A percentile compares a stretch with the other conserved stretches of the same genome.
These are phyloP conservation scores for Petunia secreta DNA, from an alignment of 257 asterid genomes.

Conservation along the genomic window DNA sequence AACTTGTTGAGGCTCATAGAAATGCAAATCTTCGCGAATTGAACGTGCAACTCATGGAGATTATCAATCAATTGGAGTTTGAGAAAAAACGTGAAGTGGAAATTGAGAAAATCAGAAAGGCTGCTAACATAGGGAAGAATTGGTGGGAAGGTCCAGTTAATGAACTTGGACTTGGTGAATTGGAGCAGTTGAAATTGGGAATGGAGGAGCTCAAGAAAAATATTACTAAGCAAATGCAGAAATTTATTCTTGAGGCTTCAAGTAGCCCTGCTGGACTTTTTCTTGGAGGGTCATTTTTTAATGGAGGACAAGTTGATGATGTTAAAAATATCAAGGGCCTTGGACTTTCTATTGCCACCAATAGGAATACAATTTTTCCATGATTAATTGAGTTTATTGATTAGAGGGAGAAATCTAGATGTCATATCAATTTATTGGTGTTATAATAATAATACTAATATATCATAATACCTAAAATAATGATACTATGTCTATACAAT, in stretches of 20 bases:
- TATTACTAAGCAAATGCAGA: constrained; percentile 34
- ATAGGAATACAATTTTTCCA: constrained; percentile 32
- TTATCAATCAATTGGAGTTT: constrained; percentile 35
- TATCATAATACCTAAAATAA: not conserved
- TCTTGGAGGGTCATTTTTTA: constrained; percentile 30
- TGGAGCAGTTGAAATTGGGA: constrained; percentile 45
- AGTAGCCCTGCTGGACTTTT: constrained; percentile 10
- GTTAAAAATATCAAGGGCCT: constrained; percentile 23
- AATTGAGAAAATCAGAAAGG: constrained; percentile 35
- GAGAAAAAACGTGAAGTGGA: constrained; percentile 41
- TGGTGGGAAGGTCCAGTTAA: constrained; percentile 55
- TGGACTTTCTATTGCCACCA: constrained; percentile 47
- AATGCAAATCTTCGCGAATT: constrained; percentile 44
- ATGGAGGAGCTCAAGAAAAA: constrained; percentile 49
- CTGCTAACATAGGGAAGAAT: constrained; percentile 29
- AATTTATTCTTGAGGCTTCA: constrained; percentile 32
- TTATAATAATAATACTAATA: not conserved
- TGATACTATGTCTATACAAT: not conserved
- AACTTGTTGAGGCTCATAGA: constrained; percentile 53
- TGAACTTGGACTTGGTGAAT: constrained; percentile 36
- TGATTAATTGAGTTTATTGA: not conserved
- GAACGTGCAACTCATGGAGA: constrained; percentile 41
- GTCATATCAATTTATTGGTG: not conserved
- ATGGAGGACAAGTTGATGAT: constrained; percentile 26
- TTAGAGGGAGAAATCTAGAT: not conserved